Percentiles rank a stretch among this genome's conserved stretches.
Conservation (phyloP, 345 rosid genomes). For the Melaleuca quinquenervia region DNA sequence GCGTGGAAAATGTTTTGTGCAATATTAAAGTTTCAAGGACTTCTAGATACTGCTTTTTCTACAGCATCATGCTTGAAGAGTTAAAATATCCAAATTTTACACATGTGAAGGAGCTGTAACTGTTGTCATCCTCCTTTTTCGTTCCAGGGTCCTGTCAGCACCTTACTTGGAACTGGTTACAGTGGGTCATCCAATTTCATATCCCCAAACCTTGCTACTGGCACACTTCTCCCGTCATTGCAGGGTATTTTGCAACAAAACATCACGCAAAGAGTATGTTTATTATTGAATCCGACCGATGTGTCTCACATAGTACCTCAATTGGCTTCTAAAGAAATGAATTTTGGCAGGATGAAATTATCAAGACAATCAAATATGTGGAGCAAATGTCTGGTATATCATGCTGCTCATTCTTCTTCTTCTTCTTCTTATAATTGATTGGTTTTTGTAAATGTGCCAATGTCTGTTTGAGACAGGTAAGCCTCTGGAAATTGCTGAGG, state of each 20-base stretch:
- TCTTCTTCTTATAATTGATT: not conserved
- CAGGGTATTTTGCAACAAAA: conserved; percentile 84
- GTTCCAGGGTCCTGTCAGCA: conserved; percentile 51
- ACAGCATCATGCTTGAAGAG: not conserved
- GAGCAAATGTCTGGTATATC: conserved; percentile 77
- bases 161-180: conserved; percentile 24
- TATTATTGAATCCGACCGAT: not conserved
- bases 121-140: not conserved
- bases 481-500: conserved; percentile 46
- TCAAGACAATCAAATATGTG: conserved; percentile 63
- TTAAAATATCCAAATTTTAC: not conserved
- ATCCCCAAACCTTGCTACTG: conserved; percentile 29
- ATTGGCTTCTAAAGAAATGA: not conserved
- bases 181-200: conserved; percentile 41
- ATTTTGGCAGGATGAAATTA: conserved; percentile 79
- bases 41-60: not conserved
- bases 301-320: not conserved
- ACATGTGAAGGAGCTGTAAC: not conserved
- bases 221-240: conserved; percentile 57
- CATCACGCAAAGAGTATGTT: conserved; percentile 57
- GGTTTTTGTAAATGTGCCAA: conserved; percentile 2
- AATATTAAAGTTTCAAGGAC: not conserved
- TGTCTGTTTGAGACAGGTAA: conserved; percentile 38
- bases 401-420: not conserved
- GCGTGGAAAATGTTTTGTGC: not conserved